Base-by-base conservation (phyloP, 106 monocot genomes). In the Xerophyta viscosa region DNA sequence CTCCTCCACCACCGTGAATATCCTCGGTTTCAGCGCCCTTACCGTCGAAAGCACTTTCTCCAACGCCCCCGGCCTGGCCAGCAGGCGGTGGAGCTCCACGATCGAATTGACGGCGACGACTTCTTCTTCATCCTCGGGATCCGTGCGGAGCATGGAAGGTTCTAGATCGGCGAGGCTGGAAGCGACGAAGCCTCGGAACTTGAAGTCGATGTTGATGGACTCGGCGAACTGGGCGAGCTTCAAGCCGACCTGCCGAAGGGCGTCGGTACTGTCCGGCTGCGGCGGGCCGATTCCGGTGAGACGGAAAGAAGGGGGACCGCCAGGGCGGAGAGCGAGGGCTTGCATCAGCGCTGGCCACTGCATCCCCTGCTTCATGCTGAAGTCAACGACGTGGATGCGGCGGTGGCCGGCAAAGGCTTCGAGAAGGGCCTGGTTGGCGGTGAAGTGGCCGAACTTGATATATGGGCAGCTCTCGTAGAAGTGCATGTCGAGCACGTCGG, bases 341-440 rank as follows among this genome's bases (percentile, higher is more conserved):
- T 96, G 94, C 64, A 96, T 65, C 0, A 96, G 71, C 6, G 94
- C 84, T 0, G 88, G 94, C 94, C 94, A 96, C 63, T 96, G 94
- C 84, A 85, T 76, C 42, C 94, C 94, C 45, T 96, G 84, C 65
- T 79, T 88, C 77, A 96, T 81, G 4, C 88, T 71, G 61, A 96
- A 96, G 48, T 96, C 94, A 37, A 96, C 63, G 22, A 92, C 91
- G 50, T 92, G 91, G 48, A 92, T 78, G 3, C 67, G 51, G 48
- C 60, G 62, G 56, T 62, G 68, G 19, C 84, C 94, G 29, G 78
- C 67, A 59, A 88, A 88, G 46, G 94, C 94, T 54, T 96, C 94
- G 7, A 96, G 73, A 55, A 96, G 88, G 26, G 94, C 94, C 57
- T 96, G 94, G 63, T 96, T 96, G n/a, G 94, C 94, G 11, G 94